Conservation (phyloP, 441 rosid species). For the Viola pubescens region DNA sequence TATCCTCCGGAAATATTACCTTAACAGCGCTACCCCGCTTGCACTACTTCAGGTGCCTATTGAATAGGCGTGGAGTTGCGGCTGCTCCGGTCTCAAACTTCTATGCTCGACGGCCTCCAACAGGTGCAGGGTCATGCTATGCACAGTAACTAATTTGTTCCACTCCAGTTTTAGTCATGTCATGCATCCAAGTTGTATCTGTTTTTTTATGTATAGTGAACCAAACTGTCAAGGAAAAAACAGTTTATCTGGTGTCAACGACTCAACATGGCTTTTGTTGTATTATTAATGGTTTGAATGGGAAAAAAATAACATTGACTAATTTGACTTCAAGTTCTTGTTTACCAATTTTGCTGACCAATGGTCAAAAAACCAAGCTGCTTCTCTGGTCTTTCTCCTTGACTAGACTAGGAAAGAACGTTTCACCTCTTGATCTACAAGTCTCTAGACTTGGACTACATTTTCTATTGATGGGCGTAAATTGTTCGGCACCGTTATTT, state of each 20-base stretch:
- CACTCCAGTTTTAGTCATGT: too few species aligned
- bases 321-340: slow-evolving; percentile 14
- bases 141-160: slow-evolving; percentile 31
- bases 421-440: neutral
- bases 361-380: slow-evolving; percentile 9
- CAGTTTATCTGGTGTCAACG: too few species aligned
- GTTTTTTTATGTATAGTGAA: neutral
- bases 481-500: too few species aligned
- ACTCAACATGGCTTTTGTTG: too few species aligned
- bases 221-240: too few species aligned
- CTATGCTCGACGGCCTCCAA: slow-evolving; percentile 58
- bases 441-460: neutral
- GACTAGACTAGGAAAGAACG: neutral
- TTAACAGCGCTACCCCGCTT: slow-evolving; percentile 51
- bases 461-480: too few species aligned
- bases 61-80: slow-evolving; percentile 66
- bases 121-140: slow-evolving; percentile 85
- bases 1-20: slow-evolving; percentile 36
- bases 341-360: slow-evolving; percentile 19
- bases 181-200: slow-evolving; percentile 7
- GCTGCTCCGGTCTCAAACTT: slow-evolving; percentile 69
- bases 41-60: slow-evolving; percentile 79
- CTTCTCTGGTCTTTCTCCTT: neutral
- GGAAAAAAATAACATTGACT: slow-evolving; percentile 4
- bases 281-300: too few species aligned